A percentile compares a stretch with the other conserved stretches of the same genome.
Conservation (phyloP, 2,329 filamentous ascomycete genomes). For the Septoria linicola region DNA sequence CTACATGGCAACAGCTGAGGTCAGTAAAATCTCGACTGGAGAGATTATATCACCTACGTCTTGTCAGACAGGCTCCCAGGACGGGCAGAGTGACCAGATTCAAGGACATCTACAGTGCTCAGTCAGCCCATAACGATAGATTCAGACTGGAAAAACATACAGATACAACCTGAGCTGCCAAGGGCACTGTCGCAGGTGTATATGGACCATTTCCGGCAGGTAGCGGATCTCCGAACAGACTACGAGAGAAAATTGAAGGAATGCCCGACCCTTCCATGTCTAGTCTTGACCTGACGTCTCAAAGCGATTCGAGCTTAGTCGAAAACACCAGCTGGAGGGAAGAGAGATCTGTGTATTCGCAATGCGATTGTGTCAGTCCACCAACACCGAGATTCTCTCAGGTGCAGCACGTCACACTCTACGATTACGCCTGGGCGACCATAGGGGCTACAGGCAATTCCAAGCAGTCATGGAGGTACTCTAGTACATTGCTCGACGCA, state of each 20-base stretch:
- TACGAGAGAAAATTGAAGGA: constrained; percentile 7
- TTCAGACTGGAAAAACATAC: constrained; percentile 6
- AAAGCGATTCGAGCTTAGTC: no score
- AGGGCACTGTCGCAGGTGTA: constrained; percentile 15
- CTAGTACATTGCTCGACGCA: no score
- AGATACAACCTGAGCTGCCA: constrained; percentile 16
- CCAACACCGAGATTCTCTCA: no score
- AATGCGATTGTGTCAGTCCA: no score
- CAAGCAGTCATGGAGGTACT: no score
- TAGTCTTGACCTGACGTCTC: no score
- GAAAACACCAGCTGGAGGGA: no score
- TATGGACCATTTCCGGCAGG: constrained; percentile 8
- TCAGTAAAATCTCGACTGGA: neutral
- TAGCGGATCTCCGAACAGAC: constrained; percentile 17
- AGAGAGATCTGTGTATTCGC: no score
- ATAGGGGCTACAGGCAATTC: no score
- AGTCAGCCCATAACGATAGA: neutral
- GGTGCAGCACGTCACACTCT: no score
- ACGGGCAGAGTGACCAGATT: constrained; percentile 20
- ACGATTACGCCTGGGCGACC: no score
- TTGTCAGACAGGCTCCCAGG: constrained; percentile 20
- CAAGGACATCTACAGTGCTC: constrained; percentile 14
- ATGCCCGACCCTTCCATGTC: neutral
- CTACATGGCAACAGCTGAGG: neutral
- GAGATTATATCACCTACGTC: constrained; percentile 9